These are phyloP conservation scores for Yamadazyma dushanensis DNA, from an alignment of 1,139 yeast species.

Conservation along the genomic window DNA sequence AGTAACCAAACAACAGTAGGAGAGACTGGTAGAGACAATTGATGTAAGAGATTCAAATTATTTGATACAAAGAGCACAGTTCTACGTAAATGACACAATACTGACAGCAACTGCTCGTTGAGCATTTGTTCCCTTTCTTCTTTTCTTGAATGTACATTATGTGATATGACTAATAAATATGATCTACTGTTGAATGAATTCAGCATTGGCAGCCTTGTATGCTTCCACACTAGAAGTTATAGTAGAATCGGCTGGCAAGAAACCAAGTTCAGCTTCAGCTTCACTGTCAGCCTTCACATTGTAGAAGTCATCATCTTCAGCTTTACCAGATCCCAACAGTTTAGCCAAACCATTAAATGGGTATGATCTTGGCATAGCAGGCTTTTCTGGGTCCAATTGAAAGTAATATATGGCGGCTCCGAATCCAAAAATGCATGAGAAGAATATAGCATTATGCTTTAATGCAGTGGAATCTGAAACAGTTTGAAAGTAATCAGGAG, in stretches of 20 bases:
- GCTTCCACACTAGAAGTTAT: constrained; percentile 30
- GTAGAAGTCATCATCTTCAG: constrained; percentile 46
- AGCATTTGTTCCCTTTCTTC: no score
- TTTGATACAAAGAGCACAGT: no score
- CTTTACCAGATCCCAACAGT: constrained; percentile 65
- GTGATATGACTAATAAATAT: background rate
- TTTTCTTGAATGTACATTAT: no score
- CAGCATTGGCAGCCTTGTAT: constrained; percentile 38
- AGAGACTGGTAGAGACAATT: no score
- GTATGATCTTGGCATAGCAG: constrained; percentile 74
- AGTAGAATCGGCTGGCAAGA: constrained; percentile 34
- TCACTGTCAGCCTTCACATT: constrained; percentile 43
- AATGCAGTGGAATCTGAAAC: constrained; percentile 65
- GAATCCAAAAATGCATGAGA: constrained; percentile 55
- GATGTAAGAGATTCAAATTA: no score
- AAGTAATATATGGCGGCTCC: constrained; percentile 55
- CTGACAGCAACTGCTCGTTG: no score
- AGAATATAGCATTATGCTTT: constrained; percentile 51
- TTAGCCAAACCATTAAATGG: constrained; percentile 76
- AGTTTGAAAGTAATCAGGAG: constrained; percentile 72
- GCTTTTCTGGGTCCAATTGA: constrained; percentile 70
- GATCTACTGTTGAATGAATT: constrained; percentile 27
- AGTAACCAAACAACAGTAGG: no score
- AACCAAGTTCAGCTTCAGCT: constrained; percentile 42
- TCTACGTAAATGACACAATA: no score